phyloP scores from a whole-genome alignment of 2,329 filamentous ascomycete genomes.

The Aspergillus carbonarius region DNA sequence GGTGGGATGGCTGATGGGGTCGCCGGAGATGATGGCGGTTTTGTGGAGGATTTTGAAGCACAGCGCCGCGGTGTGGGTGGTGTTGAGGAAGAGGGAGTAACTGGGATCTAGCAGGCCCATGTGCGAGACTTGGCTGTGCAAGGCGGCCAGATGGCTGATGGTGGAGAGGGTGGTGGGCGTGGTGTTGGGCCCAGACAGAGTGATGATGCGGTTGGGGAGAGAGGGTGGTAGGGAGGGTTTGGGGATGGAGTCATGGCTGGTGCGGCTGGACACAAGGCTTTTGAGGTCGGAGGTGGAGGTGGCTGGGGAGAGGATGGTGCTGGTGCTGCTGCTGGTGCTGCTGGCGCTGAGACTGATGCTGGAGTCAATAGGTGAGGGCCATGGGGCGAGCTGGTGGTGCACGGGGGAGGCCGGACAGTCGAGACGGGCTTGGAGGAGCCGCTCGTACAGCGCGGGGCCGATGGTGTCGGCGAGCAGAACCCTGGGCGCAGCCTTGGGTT shows the following conservation, averaged over 20 bases:
- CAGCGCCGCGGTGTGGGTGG: conserved; percentile 33
- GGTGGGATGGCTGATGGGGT: conserved; percentile 37
- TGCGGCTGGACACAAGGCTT: conserved; percentile 3
- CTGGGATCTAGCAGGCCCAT: conserved; percentile 46
- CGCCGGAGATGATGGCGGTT: conserved; percentile 41
- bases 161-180: background rate
- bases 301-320: background rate
- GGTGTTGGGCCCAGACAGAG: background rate
- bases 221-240: background rate
- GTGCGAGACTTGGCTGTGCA: conserved; percentile 42
- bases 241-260: background rate
- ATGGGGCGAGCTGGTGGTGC: background rate
- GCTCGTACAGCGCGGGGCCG: background rate
- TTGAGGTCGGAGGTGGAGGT: background rate
- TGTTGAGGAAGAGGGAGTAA: conserved; percentile 44
- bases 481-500: background rate
- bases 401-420: background rate
- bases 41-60: conserved; percentile 41
- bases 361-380: background rate
- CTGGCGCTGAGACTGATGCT: background rate
- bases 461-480: background rate
- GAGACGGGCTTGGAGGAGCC: background rate
- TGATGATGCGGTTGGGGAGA: background rate
- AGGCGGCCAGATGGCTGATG: conserved; percentile 23
- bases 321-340: background rate